Conservation (phyloP, 2,329 filamentous ascomycete genomes). For the Pseudogymnoascus sp. region DNA sequence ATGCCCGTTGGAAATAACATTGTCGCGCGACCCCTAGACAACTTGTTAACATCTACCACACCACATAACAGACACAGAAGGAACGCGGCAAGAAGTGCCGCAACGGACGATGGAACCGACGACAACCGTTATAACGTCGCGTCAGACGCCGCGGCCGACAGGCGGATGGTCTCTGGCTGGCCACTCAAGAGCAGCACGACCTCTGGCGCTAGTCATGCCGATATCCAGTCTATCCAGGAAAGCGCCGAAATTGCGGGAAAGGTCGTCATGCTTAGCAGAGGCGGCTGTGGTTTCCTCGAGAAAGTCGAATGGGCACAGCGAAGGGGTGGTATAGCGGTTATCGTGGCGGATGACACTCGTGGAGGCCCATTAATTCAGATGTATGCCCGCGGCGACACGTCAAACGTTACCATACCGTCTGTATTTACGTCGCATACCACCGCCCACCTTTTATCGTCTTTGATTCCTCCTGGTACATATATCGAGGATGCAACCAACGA, state of each 20-base stretch:
- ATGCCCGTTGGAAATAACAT: slow-evolving; percentile 45
- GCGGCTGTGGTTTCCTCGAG: slow-evolving; percentile 91
- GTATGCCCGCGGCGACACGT: slow-evolving; percentile 96
- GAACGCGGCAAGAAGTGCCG: slow-evolving; percentile 21
- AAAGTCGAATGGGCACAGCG: slow-evolving; percentile 97
- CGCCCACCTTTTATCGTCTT: slow-evolving; percentile 80
- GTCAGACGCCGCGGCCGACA: neutral
- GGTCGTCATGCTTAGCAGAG: slow-evolving; percentile 81
- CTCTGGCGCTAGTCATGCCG: slow-evolving; percentile 50
- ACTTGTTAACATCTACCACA: slow-evolving; percentile 18
- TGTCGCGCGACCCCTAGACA: neutral
- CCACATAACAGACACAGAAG: slow-evolving; percentile 32
- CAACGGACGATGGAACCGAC: slow-evolving; percentile 69
- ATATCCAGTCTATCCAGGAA: slow-evolving; percentile 88
- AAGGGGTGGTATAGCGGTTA: slow-evolving; percentile 78
- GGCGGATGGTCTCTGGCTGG: neutral
- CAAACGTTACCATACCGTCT: slow-evolving; percentile 87
- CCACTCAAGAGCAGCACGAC: slow-evolving; percentile 18
- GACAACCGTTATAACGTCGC: slow-evolving; percentile 35
- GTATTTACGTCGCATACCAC: slow-evolving; percentile 94
- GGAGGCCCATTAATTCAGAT: slow-evolving; percentile 89
- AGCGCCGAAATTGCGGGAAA: slow-evolving; percentile 89
- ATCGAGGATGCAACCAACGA: slow-evolving; percentile 54
- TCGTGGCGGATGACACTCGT: slow-evolving; percentile 87
- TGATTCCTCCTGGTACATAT: slow-evolving; percentile 65